Base-by-base conservation (phyloP, 2,329 filamentous ascomycete genomes). In the Fusarium sp. region DNA sequence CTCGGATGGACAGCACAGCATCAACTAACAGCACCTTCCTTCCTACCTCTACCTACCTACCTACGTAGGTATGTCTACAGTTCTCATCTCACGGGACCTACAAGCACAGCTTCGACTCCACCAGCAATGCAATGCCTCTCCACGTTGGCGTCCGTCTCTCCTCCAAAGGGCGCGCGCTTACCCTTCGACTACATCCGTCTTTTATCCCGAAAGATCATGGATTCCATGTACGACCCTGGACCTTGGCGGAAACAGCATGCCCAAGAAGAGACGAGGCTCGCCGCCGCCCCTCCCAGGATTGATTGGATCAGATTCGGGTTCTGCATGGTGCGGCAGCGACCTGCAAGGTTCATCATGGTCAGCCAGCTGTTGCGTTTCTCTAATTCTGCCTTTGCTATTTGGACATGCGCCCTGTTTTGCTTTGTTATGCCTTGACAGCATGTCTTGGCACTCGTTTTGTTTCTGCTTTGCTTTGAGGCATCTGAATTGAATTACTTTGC, bases 261-360 rank as follows among this genome's bases (percentile, higher is more conserved):
- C 67, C 53, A 23, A 31, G 42, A 49, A 34, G 42, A 51, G 44
- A 60, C 62, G 50, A 60, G 42, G 33, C 62, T 67, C 40, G 40
- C 29, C 29, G 38, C 20, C 18, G 29, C 42, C 51, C 18, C 18
- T 25, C 59, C 57, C 56, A 49, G 66, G 61, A 34, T 69, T 69
- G 68, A 69, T 71, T 71, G 67, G 69, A 60, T 61, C 49, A 65
- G 61, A 63, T 31, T 72, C 61, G 62, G 71, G 60, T 66, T 63
- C 61, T 71, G 72, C 70, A 72, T 71, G 66, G 62, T 72, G 68
- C 66, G 66, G 66, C 70, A 68, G 60, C 42, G 20, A 54, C 51
- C 64, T 70, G 68, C 70, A 67, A 62, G 68, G 68, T 69, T 60
- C 58, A 66, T 64, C 49, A 62, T 61, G 62, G 53, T 55, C 58